phyloP scores from a whole-genome alignment of 2,329 filamentous ascomycete species.

The Pseudogymnoascus sp. region DNA sequence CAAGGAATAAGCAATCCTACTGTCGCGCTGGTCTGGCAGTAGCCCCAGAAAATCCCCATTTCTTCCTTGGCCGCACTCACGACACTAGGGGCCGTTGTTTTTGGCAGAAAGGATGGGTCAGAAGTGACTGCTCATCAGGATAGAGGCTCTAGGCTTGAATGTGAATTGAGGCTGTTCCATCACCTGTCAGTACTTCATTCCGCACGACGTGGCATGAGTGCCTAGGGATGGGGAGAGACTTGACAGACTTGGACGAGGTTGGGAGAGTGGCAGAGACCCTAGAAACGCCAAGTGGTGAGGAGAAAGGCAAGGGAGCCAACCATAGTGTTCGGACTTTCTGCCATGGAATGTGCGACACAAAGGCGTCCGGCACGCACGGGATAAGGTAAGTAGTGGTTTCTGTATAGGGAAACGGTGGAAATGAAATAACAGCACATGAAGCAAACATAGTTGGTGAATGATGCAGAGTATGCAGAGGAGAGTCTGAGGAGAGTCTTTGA shows the following conservation, averaged over 20 bases:
- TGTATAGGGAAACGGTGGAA: neutral
- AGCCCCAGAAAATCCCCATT: neutral
- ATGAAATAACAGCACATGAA: neutral
- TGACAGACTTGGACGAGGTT: neutral
- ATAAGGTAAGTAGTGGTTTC: neutral
- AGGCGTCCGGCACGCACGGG: neutral
- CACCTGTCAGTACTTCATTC: neutral
- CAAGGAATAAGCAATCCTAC: neutral
- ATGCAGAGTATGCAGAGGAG: neutral
- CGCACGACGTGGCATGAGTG: neutral
- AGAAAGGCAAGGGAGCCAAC: slow-evolving; percentile 2
- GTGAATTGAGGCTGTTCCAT: neutral
- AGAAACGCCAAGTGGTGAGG: neutral
- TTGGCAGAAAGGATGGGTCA: slow-evolving; percentile 1
- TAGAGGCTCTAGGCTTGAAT: neutral
- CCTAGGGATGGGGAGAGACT: neutral
- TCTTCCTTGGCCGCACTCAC: neutral
- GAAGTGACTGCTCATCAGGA: neutral
- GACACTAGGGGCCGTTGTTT: neutral
- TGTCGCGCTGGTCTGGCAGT: too few species aligned
- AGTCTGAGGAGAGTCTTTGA: too few species aligned
- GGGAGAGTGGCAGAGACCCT: neutral
- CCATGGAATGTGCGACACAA: neutral
- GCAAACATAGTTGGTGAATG: neutral
- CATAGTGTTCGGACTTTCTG: neutral